phyloP scores from a whole-genome alignment of 306 rosid species.

The Sindora glabra region DNA sequence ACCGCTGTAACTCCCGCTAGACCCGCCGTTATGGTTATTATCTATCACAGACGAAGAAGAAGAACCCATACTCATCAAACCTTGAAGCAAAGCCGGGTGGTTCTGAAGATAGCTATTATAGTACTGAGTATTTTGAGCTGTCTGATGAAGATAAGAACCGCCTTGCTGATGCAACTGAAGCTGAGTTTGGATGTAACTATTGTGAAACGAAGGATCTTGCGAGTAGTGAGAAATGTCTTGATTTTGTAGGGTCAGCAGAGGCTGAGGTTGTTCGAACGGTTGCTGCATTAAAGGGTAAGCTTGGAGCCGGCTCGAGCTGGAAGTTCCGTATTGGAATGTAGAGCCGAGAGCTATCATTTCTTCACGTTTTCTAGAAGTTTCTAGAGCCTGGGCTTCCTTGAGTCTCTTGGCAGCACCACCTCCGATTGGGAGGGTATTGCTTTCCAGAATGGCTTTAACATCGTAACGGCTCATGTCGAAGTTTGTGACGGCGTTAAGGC shows the following conservation, averaged over 20 bases:
- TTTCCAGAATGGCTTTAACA: conserved; percentile 80
- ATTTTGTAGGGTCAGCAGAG: conserved; percentile 66
- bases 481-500: conserved; percentile 87
- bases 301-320: conserved; percentile 32
- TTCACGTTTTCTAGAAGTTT: conserved; percentile 72
- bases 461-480: conserved; percentile 95
- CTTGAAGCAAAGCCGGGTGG: conserved; percentile 77
- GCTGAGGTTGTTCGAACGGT: conserved; percentile 42
- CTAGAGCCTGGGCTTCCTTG: conserved; percentile 92
- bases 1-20: conserved; percentile 24
- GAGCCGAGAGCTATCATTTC: conserved; percentile 68
- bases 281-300: conserved; percentile 50
- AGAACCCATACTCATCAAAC: conserved; percentile 51
- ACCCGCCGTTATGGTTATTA: conserved; percentile 19
- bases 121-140: conserved; percentile 21
- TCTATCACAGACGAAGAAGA: conserved; percentile 48
- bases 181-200: conserved; percentile 71
- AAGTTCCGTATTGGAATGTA: conserved; percentile 48
- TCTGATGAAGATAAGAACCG: conserved; percentile 12
- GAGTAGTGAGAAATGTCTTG: conserved; percentile 44
- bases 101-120: conserved; percentile 52
- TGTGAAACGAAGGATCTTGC: conserved; percentile 49
- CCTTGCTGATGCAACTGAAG: conserved; percentile 67
- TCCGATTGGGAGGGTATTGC: conserved; percentile 89
- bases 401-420: conserved; percentile 91